A percentile compares a stretch with the other conserved stretches of the same genome.
phyloP scores from a whole-genome alignment of 176 grass and related monocot genomes.

The Triticum timopheevii region DNA sequence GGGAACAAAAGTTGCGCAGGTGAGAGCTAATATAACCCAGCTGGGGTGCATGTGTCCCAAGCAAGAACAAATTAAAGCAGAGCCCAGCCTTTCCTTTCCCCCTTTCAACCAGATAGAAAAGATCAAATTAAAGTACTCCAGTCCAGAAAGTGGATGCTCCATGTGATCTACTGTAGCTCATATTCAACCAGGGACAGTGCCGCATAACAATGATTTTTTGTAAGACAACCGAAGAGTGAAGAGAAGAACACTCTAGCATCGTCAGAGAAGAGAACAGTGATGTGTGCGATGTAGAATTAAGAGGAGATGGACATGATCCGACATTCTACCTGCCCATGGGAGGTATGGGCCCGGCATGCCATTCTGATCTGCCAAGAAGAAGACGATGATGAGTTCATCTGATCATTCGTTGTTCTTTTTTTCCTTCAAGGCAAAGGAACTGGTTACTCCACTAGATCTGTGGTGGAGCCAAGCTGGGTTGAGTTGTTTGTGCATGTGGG shows the following conservation, averaged over 20 bases:
- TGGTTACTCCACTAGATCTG: not conserved
- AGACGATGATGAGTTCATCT: slow-evolving; percentile 25
- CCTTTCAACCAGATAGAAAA: slow-evolving; percentile 7
- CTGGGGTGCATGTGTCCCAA: not conserved
- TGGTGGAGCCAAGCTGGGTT: slow-evolving; percentile 31
- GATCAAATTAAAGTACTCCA: not conserved
- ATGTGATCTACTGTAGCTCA: not conserved
- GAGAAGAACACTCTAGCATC: too few relatives aligned
- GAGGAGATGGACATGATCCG: not conserved
- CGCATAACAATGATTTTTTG: not conserved
- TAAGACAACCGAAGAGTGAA: not conserved
- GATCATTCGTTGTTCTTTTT: slow-evolving; percentile 20
- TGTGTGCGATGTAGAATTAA: not conserved
- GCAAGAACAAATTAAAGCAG: slow-evolving; percentile 43
- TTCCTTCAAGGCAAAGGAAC: slow-evolving; percentile 34
- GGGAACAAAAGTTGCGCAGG: slow-evolving; percentile 54
- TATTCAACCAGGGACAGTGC: not conserved
- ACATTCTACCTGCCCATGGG: slow-evolving; percentile 11
- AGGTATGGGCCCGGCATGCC: slow-evolving; percentile 28
- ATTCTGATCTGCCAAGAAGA: slow-evolving; percentile 15
- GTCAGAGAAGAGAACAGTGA: not conserved
- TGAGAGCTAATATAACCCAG: slow-evolving; percentile 17
- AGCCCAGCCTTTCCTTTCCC: slow-evolving; percentile 21
- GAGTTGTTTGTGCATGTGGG: slow-evolving; percentile 21
- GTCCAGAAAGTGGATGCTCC: slow-evolving; percentile 35